Evolutionary conservation across 306 rosid genomes (phyloP).

Genomic region (Fragaria iinumae): DNA sequence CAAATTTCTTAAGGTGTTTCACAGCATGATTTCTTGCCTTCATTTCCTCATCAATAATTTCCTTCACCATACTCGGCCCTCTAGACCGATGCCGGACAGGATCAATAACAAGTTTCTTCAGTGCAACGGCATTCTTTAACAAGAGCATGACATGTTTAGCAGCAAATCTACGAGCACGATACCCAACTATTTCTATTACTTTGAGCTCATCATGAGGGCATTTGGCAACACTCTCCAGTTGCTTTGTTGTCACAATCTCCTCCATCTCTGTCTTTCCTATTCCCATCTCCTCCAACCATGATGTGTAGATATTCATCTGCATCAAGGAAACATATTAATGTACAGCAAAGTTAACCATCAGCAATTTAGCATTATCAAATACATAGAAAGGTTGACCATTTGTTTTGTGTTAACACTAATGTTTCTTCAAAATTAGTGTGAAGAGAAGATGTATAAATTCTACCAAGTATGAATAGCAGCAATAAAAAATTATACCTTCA

Average conservation of each 20-base stretch:
- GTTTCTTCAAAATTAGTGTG: background rate
- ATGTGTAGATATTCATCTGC: background rate
- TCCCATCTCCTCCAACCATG: constrained; percentile 2
- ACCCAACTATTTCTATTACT: background rate
- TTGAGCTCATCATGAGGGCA: background rate
- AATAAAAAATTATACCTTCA: background rate
- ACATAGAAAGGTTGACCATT: background rate
- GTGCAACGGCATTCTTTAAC: background rate
- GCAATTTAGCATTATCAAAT: background rate
- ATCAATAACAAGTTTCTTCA: background rate
- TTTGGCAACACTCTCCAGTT: background rate
- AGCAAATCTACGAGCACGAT: background rate
- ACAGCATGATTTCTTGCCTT: background rate
- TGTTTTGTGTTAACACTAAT: background rate
- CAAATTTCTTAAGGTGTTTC: background rate
- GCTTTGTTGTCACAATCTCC: background rate
- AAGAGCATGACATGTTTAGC: background rate
- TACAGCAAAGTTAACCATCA: background rate
- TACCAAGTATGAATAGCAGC: background rate
- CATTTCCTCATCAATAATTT: background rate
- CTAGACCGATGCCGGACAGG: background rate
- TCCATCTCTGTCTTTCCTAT: background rate
- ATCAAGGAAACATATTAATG: background rate
- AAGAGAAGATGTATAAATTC: background rate
- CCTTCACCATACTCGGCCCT: background rate